phyloP scores from a whole-genome alignment of 225 moss, liverwort and hornwort species.

The Pseudisothecium myosuroides region DNA sequence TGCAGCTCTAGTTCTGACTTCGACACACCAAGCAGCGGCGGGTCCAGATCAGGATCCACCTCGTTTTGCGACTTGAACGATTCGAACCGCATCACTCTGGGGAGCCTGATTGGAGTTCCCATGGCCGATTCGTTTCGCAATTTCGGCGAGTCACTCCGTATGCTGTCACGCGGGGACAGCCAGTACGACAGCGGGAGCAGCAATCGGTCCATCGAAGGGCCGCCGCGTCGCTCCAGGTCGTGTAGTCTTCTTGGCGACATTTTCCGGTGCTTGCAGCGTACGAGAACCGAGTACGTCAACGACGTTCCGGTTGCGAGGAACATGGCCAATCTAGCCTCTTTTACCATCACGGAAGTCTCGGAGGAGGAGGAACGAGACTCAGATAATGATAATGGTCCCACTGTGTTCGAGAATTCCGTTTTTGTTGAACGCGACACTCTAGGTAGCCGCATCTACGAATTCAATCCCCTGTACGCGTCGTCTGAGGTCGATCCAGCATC shows the following conservation, averaged over 20 bases:
- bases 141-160: slow-evolving; percentile 34
- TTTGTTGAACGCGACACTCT: slow-evolving; percentile 30
- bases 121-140: slow-evolving; percentile 38
- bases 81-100: slow-evolving; percentile 37
- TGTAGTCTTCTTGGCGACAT: slow-evolving; percentile 32
- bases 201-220: not conserved
- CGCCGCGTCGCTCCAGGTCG: slow-evolving; percentile 34
- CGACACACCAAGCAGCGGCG: slow-evolving; percentile 17
- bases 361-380: slow-evolving; percentile 32
- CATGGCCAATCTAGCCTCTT: slow-evolving; percentile 4
- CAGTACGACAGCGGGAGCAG: slow-evolving; percentile 23
- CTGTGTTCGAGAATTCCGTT: slow-evolving; percentile 34
- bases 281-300: slow-evolving; percentile 3
- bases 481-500: slow-evolving; percentile 13
- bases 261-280: slow-evolving; percentile 31
- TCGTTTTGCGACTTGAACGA: slow-evolving; percentile 47
- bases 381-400: slow-evolving; percentile 8
- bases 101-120: slow-evolving; percentile 38
- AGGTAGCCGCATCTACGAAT: slow-evolving; percentile 34
- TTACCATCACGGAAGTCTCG: slow-evolving; percentile 31
- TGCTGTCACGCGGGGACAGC: slow-evolving; percentile 24
- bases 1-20: slow-evolving; percentile 34
- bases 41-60: slow-evolving; percentile 14
- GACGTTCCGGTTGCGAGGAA: not conserved
- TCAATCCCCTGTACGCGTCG: slow-evolving; percentile 31